Evolutionary conservation across 139 green algal genomes (phyloP).

Genomic region (Chlorella vulgaris): DNA sequence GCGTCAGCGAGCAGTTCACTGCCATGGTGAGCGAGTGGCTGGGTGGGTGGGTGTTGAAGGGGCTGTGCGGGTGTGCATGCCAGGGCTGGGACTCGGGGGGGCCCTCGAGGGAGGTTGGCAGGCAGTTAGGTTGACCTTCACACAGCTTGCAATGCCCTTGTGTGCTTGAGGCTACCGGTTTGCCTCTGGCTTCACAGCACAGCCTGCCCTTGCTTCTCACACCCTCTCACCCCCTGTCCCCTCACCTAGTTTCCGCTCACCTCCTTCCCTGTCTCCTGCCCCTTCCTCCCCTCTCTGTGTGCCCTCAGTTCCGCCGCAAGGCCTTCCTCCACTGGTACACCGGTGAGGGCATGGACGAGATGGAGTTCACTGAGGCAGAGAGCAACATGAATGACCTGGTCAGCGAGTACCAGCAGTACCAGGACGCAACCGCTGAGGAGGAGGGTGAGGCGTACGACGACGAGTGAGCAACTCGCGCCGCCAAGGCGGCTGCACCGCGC

Average conservation of each 20-base stretch:
- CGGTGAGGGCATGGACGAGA: slow-evolving; percentile 99
- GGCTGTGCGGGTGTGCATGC: not conserved
- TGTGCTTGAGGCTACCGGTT: too few relatives aligned
- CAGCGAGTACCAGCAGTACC: slow-evolving; percentile 99
- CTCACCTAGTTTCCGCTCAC: not conserved
- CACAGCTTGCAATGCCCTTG: too few relatives aligned
- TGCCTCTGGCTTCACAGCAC: too few relatives aligned
- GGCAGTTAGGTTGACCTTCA: too few relatives aligned
- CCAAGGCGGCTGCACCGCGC: too few relatives aligned
- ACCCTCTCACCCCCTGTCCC: too few relatives aligned
- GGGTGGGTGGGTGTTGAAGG: too few relatives aligned
- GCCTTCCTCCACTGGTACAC: slow-evolving; percentile 99
- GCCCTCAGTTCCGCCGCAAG: slow-evolving; percentile 92
- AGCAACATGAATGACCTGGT: slow-evolving; percentile 99
- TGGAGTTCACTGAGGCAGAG: slow-evolving; percentile 99
- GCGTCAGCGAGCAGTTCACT: slow-evolving; percentile 97
- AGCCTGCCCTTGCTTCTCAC: too few relatives aligned
- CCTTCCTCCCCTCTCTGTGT: not conserved
- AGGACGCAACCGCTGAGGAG: slow-evolving; percentile 95
- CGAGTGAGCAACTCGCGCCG: not conserved
- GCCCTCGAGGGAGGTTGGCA: too few relatives aligned
- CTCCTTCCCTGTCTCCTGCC: not conserved
- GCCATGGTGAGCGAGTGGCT: slow-evolving; percentile 87
- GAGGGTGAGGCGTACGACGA: slow-evolving; percentile 24
- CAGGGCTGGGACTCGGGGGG: too few relatives aligned